phyloP scores from a whole-genome alignment of 75 land plant species.

The Cupressus sempervirens region DNA sequence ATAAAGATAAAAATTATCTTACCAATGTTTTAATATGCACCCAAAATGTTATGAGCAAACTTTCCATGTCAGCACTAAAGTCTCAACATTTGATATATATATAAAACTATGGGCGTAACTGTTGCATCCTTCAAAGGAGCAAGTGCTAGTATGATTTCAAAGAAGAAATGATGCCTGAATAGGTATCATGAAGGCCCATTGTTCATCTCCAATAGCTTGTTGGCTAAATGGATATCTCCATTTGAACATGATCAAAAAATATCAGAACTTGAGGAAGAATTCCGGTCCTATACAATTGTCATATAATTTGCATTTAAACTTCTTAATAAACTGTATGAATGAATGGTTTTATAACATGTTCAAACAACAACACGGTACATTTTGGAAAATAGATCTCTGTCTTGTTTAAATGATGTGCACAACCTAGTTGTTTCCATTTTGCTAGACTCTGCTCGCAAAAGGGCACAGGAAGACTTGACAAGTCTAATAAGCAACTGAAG shows the following conservation, averaged over 20 bases:
- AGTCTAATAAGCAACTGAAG: background rate
- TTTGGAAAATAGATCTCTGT: background rate
- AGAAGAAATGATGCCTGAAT: background rate
- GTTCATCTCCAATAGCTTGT: background rate
- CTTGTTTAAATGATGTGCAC: background rate
- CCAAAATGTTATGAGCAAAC: no score
- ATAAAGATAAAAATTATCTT: no score
- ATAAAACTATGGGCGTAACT: no score
- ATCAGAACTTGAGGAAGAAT: background rate
- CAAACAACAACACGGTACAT: background rate
- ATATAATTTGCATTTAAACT: background rate
- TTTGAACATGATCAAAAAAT: background rate
- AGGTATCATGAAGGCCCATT: background rate
- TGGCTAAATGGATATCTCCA: background rate
- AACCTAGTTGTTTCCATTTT: background rate
- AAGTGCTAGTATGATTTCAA: background rate
- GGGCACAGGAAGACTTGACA: background rate
- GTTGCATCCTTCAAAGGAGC: no score
- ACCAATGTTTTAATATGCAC: no score
- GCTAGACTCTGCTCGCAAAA: background rate
- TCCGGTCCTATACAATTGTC: background rate
- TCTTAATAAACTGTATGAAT: background rate
- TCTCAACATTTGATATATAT: no score
- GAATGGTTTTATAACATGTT: background rate
- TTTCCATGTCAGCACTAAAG: no score